phyloP scores from a whole-genome alignment of 106 monocot genomes.

The Dendrobium chrysotoxum region DNA sequence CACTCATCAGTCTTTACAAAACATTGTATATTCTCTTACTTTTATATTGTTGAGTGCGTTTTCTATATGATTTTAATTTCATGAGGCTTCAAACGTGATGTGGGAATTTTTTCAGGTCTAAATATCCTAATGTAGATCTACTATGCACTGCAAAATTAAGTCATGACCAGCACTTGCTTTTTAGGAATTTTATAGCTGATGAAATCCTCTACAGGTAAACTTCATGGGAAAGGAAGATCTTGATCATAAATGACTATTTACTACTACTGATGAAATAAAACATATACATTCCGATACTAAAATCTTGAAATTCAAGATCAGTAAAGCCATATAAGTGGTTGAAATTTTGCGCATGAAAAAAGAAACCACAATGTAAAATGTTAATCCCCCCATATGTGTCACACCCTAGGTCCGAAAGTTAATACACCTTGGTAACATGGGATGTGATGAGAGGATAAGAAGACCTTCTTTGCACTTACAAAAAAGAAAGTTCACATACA shows the following conservation, averaged over 20 bases:
- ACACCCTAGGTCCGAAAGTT: no score
- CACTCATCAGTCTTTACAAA: slow-evolving; percentile 79
- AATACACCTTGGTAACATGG: no score
- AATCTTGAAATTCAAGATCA: neutral
- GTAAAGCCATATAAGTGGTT: neutral
- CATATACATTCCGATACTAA: neutral
- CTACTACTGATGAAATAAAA: neutral
- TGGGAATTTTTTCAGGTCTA: neutral
- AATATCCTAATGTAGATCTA: neutral
- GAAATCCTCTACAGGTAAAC: neutral
- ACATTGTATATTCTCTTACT: slow-evolving; percentile 57
- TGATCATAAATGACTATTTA: neutral
- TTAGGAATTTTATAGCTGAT: neutral
- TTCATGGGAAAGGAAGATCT: neutral
- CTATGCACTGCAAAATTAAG: neutral
- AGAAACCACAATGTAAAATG: neutral
- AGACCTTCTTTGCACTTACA: no score
- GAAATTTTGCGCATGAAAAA: neutral
- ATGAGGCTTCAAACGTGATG: neutral
- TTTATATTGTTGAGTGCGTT: neutral
- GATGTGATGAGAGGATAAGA: no score
- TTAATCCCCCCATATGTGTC: no score
- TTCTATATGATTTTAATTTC: neutral
- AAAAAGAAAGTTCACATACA: no score
- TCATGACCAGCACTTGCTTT: neutral